Evolutionary conservation across 306 rosid species (phyloP), one percentile per base, ranked within the genome.

Genomic region (Cajanus cajan): DNA sequence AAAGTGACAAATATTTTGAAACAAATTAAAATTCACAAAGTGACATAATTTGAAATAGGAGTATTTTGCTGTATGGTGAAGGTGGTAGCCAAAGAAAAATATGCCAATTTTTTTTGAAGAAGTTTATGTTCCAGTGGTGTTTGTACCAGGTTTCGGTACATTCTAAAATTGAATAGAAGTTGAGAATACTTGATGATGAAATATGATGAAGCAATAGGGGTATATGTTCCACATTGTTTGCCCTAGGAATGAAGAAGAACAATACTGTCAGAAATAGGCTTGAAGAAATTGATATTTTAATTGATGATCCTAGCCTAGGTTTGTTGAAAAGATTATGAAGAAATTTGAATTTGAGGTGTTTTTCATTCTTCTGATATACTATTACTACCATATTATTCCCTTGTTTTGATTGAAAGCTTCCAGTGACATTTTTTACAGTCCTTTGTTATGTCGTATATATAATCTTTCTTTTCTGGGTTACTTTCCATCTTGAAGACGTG

Each of bases 401-500:
- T 51, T 33, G 21, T 76, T 55, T 57, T 71, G 48, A 64, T 74
- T 25, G 19, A 72, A 54, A 39, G 70, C 68, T 73, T 74, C 65
- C 40, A 19, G 48, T 34, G 18, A 50, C 37, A 61, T 50, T 85
- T 50, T 85, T 75, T 7, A 21, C 58, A 63, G 19, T 18, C 54
- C 57, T 51, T 68, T 36, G 51, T 44, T 81, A 34, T 76, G 8
- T 74, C 47, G 71, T 79, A 45, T 74, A 65, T 41, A 33, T 68
- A 51, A 71, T 81, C 21, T 51, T 76, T 69, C 54, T 74, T 63
- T 67, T 71, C 58, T 82, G 70, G 74, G 82, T 63, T 77, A 51
- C 57, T 89, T 78, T 83, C 63, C 74, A 39, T 78, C 83, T 85
- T 83, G 74, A 82, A 95, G 99, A 79, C 97, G 98, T 0, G 99